Evolutionary conservation across 257 asterid species (phyloP).

Genomic region (Schizonepeta tenuifolia): DNA sequence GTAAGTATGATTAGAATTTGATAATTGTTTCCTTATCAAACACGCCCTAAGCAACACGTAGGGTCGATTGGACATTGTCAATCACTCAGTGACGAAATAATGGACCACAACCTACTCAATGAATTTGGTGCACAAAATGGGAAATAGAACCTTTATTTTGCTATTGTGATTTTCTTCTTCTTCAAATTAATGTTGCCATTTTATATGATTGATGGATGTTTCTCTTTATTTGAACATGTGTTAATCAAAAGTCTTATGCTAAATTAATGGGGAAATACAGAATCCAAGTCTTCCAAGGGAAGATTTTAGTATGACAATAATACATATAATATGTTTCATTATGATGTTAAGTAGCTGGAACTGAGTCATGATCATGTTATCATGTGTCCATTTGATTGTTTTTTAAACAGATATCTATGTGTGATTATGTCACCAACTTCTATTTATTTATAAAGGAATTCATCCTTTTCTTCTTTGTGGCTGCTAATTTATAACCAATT

Average conservation of each 20-base stretch:
- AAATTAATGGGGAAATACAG: constrained; percentile 5
- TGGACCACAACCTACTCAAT: constrained; percentile 32
- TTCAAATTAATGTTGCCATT: constrained; percentile 21
- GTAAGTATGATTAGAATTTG: background rate
- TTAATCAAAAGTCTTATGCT: constrained; percentile 14
- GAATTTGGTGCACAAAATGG: constrained; percentile 28
- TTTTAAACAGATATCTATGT: constrained; percentile 10
- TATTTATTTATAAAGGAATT: background rate
- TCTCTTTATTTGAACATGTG: constrained; percentile 40
- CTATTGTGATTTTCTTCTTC: background rate
- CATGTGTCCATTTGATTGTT: constrained; percentile 46
- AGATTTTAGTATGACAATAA: background rate
- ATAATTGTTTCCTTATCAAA: background rate
- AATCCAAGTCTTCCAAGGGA: background rate
- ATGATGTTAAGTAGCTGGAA: constrained; percentile 44
- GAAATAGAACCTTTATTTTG: background rate
- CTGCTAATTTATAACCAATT: background rate
- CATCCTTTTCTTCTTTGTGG: background rate
- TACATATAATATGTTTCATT: background rate
- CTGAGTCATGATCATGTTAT: constrained; percentile 58
- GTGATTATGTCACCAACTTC: constrained; percentile 23
- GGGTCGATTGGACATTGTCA: constrained; percentile 26
- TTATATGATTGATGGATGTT: constrained; percentile 31
- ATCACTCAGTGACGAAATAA: background rate
- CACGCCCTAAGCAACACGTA: constrained; percentile 31